Evolutionary conservation across 176 grass and related monocot species (phyloP), one percentile per base, ranked within the genome.

Genomic region (Phyllostachys edulis): DNA sequence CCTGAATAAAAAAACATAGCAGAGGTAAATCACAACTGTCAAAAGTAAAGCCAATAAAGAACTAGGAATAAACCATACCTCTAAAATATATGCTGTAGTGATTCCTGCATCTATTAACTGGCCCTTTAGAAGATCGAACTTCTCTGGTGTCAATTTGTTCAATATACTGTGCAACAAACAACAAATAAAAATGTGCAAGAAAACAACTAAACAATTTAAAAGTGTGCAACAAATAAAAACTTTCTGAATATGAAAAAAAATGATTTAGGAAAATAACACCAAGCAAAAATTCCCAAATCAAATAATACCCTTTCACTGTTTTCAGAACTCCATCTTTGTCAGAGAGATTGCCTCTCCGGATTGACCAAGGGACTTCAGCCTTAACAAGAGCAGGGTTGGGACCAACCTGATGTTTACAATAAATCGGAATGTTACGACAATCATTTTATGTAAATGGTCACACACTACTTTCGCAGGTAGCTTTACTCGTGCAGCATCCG

Each of bases 351-450:
- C 85, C 85, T 85, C 90, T 90, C 47, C n/a, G 63, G 9, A 49
- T 52, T 69, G 93, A 95, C 90, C 93, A 95, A 40, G 93, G 93
- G 49, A 92, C 90, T 62, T 95, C 93, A 90, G 93, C 90, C 85
- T 90, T 95, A 34, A 92, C 67, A 68, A 95, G 90, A 27, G 90
- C 63, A 80, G 80, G 26, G 57, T 75, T 41, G 12, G 63, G 41
- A 68, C 84, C 83, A 54, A 63, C 73, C 90, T 82, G 55, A 84
- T 82, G 73, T 46, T 60, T 80, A 82, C 54, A 65, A 81, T 27
- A 76, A 37, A 86, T 80, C 7, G 71, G 27, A 80, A 73, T 26
- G 21, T 44, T 68, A 86, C 7, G 78, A 63, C 51, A 23, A 71
- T 38, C 40, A 52, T 36, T 46, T 60, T 54, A 80, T 38, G 65